phyloP scores from a whole-genome alignment of 192 early-diverging fungal species.

The Mortierella antarctica region DNA sequence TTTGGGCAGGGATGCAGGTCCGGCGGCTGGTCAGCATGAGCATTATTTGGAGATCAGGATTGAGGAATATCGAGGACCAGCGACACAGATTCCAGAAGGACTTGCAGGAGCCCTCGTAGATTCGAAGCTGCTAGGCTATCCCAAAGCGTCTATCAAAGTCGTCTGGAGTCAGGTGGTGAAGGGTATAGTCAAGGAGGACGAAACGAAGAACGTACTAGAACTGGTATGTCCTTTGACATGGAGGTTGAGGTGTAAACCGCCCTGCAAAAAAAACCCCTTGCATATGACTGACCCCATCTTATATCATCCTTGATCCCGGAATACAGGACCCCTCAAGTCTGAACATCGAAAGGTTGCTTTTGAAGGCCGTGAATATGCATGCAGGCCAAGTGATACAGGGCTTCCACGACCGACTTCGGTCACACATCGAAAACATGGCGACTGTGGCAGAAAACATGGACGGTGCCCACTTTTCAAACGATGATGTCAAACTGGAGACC shows the following conservation, averaged over 20 bases:
- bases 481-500: slow-evolving; percentile 24
- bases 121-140: slow-evolving; percentile 59
- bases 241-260: no score
- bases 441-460: slow-evolving; percentile 40
- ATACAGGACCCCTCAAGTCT: slow-evolving; percentile 56
- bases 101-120: slow-evolving; percentile 48
- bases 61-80: slow-evolving; percentile 22
- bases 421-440: slow-evolving; percentile 47
- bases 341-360: slow-evolving; percentile 55
- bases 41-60: slow-evolving; percentile 49
- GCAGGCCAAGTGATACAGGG: slow-evolving; percentile 57
- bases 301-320: background rate
- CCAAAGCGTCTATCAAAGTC: slow-evolving; percentile 55
- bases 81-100: slow-evolving; percentile 28
- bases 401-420: slow-evolving; percentile 53
- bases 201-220: slow-evolving; percentile 16
- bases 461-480: slow-evolving; percentile 25
- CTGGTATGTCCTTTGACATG: slow-evolving; percentile 15
- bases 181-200: slow-evolving; percentile 19
- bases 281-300: background rate
- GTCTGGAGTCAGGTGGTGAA: slow-evolving; percentile 54
- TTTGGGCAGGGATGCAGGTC: background rate
- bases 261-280: background rate
- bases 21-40: slow-evolving; percentile 23
- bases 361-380: slow-evolving; percentile 57